Percentiles rank a stretch among this genome's conserved stretches.
phyloP scores from a whole-genome alignment of 257 asterid species.

The Pogostemon cablin region DNA sequence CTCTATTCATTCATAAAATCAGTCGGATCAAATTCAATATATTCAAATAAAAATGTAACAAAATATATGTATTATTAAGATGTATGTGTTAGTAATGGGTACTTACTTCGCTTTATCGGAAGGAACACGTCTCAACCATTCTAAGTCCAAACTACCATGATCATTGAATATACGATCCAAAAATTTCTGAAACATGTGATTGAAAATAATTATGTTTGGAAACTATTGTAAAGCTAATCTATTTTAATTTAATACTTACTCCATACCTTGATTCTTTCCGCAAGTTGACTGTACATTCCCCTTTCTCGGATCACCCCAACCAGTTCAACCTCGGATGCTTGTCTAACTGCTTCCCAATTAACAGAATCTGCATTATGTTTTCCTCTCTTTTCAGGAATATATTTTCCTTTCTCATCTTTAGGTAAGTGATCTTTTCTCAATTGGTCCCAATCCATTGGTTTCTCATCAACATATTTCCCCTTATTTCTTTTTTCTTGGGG shows the following conservation, averaged over 20 bases:
- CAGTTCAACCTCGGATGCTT: constrained; percentile 40
- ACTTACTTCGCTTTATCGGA: constrained; percentile 52
- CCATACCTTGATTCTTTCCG: constrained; percentile 57
- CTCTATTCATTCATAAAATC: constrained; percentile 36
- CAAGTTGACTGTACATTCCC: constrained; percentile 53
- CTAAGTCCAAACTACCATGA: constrained; percentile 61
- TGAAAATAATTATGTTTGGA: background rate
- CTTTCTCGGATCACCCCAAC: constrained; percentile 40
- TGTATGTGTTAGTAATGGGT: background rate
- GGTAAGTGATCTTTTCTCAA: constrained; percentile 30
- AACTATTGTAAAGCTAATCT: background rate
- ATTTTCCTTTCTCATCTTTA: background rate
- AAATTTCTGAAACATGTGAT: constrained; percentile 39
- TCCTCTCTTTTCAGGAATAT: constrained; percentile 28
- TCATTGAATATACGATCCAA: constrained; percentile 49
- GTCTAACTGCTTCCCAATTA: constrained; percentile 62
- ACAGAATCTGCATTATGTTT: constrained; percentile 40
- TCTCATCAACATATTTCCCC: constrained; percentile 22
- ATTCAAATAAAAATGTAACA: background rate
- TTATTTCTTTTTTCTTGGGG: constrained; percentile 17
- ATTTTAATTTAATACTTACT: background rate
- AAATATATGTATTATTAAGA: background rate
- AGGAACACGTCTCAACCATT: constrained; percentile 70
- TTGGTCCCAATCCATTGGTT: constrained; percentile 48
- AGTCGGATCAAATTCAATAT: background rate